A percentile compares a stretch with the other conserved stretches of the same genome.
These are phyloP conservation scores for Anthoceros angustus DNA, from an alignment of 225 moss, liverwort and hornwort species.

Conservation along the genomic window DNA sequence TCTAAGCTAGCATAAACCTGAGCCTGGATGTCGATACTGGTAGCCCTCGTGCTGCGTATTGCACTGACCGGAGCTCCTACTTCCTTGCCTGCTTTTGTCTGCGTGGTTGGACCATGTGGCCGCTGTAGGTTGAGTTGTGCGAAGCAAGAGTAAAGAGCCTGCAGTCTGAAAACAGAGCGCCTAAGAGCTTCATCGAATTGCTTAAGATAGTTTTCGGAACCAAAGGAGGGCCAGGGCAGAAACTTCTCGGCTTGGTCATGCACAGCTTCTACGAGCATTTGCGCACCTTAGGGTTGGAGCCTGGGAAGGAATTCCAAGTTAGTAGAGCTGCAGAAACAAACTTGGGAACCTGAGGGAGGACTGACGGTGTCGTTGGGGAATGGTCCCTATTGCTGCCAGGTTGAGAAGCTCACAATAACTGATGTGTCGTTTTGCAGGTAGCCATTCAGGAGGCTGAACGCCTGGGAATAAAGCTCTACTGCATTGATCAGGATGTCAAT, in stretches of 20 bases:
- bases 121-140: conserved; percentile 42
- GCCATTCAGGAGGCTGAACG: conserved; percentile 72
- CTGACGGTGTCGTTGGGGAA: not conserved
- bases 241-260: conserved; percentile 55
- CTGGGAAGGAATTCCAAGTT: conserved; percentile 97
- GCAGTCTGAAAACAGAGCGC: conserved; percentile 24
- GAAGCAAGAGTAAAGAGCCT: conserved; percentile 27
- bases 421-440: conserved; percentile 30
- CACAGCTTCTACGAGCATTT: conserved; percentile 80
- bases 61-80: too few relatives aligned
- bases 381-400: not conserved
- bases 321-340: conserved; percentile 6
- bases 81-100: not conserved
- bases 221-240: conserved; percentile 72
- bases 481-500: conserved; percentile 67
- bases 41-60: too few relatives aligned
- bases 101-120: not conserved
- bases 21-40: too few relatives aligned
- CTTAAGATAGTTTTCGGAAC: conserved; percentile 25
- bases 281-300: conserved; percentile 88
- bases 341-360: too few relatives aligned
- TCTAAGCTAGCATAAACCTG: not conserved
- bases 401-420: not conserved
- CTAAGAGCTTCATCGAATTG: conserved; percentile 12
- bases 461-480: conserved; percentile 44